Base-by-base conservation (phyloP, 2,329 filamentous ascomycete species). In the Pseudogymnoascus sp. region DNA sequence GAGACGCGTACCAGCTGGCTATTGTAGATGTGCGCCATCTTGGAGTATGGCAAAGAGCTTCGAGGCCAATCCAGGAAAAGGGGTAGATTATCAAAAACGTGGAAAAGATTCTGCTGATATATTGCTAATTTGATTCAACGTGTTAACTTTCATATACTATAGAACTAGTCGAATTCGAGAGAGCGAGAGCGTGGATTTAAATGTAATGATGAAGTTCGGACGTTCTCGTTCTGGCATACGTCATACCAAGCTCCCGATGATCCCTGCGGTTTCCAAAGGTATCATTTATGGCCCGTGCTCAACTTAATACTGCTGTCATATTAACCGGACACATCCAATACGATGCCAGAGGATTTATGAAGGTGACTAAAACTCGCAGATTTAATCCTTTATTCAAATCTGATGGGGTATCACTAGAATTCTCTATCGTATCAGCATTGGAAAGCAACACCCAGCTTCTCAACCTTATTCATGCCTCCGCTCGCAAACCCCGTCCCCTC, bases 401-500 rank as follows among this genome's bases (percentile, higher is more conserved):
- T 13, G 59, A 38, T 38, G 33, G 57, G 59, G 59, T 61, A 61
- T 61, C 59, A 40, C 33, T 61, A 61, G 17, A 40, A 36, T 5
- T 38, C 2, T 36, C 35, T 42, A 63, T 63, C 35, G 13, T 63
- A 44, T 78, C 73, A 95, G 73, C 90, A 93, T 73, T 96, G 90
- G 74, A 96, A 96, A 0, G 87, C 88, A 17, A 96, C 86, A 0
- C 89, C 88, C 3, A 83, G 78, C 74, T 87, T 95, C 76, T 89
- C 89, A 15, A 96, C 91, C 69, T 90, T 84, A 71, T 89, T 96
- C 61, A 84, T 83, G 2, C 95, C 93, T n/a, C 88, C 87, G 4
- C 91, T 89, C 4, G 93, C 93, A 75, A 96, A 97, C 0, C 93
- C 93, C 0, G 93, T 97, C 0, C 93, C 93, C 70, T 97, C 93